phyloP scores from a whole-genome alignment of 2,329 filamentous ascomycete species.

The Monosporascus ibericus region DNA sequence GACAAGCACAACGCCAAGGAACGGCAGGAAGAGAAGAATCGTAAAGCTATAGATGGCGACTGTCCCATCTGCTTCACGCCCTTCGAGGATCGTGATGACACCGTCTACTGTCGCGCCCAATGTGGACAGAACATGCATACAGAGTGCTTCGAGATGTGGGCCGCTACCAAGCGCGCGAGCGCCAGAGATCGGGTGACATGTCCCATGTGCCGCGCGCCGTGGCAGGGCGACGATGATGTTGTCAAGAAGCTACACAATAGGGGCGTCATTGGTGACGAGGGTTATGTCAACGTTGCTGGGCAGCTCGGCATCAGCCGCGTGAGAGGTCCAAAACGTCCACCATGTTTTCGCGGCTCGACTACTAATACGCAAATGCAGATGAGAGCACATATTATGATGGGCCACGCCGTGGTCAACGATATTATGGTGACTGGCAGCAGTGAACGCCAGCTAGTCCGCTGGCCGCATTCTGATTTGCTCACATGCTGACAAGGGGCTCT shows the following conservation, averaged over 20 bases:
- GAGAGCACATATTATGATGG: conserved; percentile 20
- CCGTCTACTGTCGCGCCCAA: conserved; percentile 46
- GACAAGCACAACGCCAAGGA: conserved; percentile 11
- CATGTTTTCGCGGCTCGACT: not conserved
- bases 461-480: too few relatives aligned
- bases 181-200: conserved; percentile 42
- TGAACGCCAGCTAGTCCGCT: not conserved
- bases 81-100: conserved; percentile 31
- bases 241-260: conserved; percentile 38
- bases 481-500: too few relatives aligned
- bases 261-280: conserved; percentile 38
- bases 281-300: conserved; percentile 56
- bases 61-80: conserved; percentile 53
- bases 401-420: conserved; percentile 1
- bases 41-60: conserved; percentile 46
- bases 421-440: conserved; percentile 3
- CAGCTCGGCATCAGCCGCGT: conserved; percentile 50
- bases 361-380: conserved; percentile 14
- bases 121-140: conserved; percentile 52
- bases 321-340: conserved; percentile 35
- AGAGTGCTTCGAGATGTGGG: conserved; percentile 50
- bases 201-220: conserved; percentile 53
- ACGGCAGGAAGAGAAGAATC: conserved; percentile 27
- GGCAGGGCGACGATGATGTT: conserved; percentile 42
- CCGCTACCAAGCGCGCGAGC: conserved; percentile 35